Evolutionary conservation across 805 yeast genomes (phyloP).

Genomic region (Nakazawaea siamensis): DNA sequence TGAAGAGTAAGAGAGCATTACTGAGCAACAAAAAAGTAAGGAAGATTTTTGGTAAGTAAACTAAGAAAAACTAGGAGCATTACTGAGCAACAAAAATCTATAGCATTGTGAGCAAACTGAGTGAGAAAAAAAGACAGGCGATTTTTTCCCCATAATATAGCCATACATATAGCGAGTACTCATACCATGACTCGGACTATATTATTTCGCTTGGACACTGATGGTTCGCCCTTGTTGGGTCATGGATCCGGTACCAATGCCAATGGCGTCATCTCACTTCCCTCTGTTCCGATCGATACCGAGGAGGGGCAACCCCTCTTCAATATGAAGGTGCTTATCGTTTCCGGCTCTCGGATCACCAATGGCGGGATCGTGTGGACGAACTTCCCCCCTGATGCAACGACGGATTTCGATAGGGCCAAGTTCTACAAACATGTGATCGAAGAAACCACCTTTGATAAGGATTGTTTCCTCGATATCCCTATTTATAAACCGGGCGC

Average conservation of each 20-base stretch:
- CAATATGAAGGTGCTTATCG: slow-evolving; percentile 50
- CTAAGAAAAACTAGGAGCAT: too few relatives aligned
- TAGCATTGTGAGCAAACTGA: too few relatives aligned
- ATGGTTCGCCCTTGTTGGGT: slow-evolving; percentile 35
- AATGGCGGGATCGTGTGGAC: slow-evolving; percentile 67
- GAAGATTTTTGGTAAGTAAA: too few relatives aligned
- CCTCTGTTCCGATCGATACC: slow-evolving; percentile 33
- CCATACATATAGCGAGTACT: too few relatives aligned
- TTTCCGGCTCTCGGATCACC: slow-evolving; percentile 69
- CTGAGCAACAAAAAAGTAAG: too few relatives aligned
- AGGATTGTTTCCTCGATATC: slow-evolving; percentile 54
- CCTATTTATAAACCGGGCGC: slow-evolving; percentile 70
- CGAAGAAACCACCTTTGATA: slow-evolving; percentile 44
- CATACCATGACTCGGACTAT: slow-evolving; percentile 17
- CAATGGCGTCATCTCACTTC: slow-evolving; percentile 44
- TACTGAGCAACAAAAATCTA: too few relatives aligned
- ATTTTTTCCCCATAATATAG: too few relatives aligned
- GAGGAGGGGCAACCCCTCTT: slow-evolving; percentile 32
- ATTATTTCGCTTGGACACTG: slow-evolving; percentile 35
- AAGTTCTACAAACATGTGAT: slow-evolving; percentile 44
- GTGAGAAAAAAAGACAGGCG: too few relatives aligned
- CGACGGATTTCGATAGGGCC: slow-evolving; percentile 44
- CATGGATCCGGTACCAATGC: slow-evolving; percentile 35
- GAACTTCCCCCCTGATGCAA: slow-evolving; percentile 49
- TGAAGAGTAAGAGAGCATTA: too few relatives aligned